These are phyloP conservation scores for Umbelopsis vinacea DNA, from an alignment of 192 early-diverging fungal genomes.

Conservation along the genomic window DNA sequence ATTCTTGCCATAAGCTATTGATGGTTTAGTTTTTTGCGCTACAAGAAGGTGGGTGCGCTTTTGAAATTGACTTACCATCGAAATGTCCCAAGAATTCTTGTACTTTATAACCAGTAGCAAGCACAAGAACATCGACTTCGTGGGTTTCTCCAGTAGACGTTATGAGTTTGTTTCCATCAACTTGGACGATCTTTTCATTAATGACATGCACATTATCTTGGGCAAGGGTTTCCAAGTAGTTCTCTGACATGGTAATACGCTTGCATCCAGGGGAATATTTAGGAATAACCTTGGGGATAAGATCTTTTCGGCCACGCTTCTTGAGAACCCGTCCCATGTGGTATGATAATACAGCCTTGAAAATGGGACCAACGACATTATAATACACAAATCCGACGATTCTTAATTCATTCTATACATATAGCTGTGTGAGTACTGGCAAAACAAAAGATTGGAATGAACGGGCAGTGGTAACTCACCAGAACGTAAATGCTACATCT, in stretches of 20 bases:
- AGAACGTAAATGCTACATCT: constrained; percentile 12
- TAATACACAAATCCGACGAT: constrained; percentile 20
- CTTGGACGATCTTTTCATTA: constrained; percentile 35
- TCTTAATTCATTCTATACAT: neutral
- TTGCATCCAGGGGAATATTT: constrained; percentile 58
- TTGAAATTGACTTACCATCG: constrained; percentile 3
- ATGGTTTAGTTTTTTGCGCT: too few species aligned
- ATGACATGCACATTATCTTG: constrained; percentile 47
- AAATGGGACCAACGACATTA: constrained; percentile 12
- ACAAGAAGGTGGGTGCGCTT: too few species aligned
- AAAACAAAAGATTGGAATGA: too few species aligned
- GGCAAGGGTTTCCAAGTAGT: constrained; percentile 48
- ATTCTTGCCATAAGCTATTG: constrained; percentile 40
- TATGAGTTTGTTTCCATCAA: constrained; percentile 43
- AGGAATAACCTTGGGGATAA: constrained; percentile 44
- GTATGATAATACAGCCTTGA: neutral
- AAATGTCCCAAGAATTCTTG: constrained; percentile 40
- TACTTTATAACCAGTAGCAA: constrained; percentile 58
- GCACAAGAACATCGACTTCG: constrained; percentile 51
- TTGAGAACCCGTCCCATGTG: constrained; percentile 29
- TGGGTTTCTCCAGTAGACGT: constrained; percentile 39
- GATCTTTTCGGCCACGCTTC: constrained; percentile 30
- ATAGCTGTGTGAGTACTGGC: neutral
- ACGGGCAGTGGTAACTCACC: neutral
- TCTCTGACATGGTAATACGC: constrained; percentile 44